Evolutionary conservation across 2,329 filamentous ascomycete genomes (phyloP).

Genomic region (Lachnellula arida): DNA sequence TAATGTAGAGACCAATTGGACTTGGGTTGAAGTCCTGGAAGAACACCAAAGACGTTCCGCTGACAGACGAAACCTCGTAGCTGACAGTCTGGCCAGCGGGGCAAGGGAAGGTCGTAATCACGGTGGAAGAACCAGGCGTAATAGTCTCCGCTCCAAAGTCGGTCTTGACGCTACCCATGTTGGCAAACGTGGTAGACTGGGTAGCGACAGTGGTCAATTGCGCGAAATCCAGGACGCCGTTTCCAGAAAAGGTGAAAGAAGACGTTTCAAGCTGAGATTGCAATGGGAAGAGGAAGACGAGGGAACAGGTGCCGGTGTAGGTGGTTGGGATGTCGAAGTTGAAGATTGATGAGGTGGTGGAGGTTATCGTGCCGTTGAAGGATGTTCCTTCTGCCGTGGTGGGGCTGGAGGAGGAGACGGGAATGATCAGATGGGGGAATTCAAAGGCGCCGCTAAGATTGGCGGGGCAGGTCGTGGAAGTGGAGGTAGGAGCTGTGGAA

Average conservation of each 20-base stretch:
- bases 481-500: not conserved
- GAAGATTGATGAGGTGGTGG: slow-evolving; percentile 54
- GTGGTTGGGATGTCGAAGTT: slow-evolving; percentile 60
- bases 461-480: slow-evolving; percentile 30
- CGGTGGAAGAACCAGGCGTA: slow-evolving; percentile 49
- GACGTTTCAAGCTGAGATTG: slow-evolving; percentile 53
- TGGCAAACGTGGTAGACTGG: slow-evolving; percentile 48
- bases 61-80: slow-evolving; percentile 47
- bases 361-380: slow-evolving; percentile 51
- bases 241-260: slow-evolving; percentile 48
- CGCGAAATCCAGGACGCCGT: slow-evolving; percentile 49
- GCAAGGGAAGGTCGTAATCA: slow-evolving; percentile 49
- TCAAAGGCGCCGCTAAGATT: slow-evolving; percentile 44
- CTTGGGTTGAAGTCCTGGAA: slow-evolving; percentile 59
- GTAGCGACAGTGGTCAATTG: slow-evolving; percentile 43
- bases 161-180: slow-evolving; percentile 40
- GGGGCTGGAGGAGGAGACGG: slow-evolving; percentile 51
- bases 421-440: slow-evolving; percentile 59
- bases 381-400: slow-evolving; percentile 48
- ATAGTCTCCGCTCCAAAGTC: slow-evolving; percentile 42
- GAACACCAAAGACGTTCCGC: slow-evolving; percentile 49
- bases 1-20: slow-evolving; percentile 38
- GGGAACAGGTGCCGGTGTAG: slow-evolving; percentile 58
- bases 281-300: slow-evolving; percentile 61
- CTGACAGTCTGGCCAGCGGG: slow-evolving; percentile 46